A percentile compares a stretch with the other conserved stretches of the same genome.
These are phyloP conservation scores for Lathyrus oleraceus DNA, from an alignment of 306 rosid genomes.

Conservation along the genomic window DNA sequence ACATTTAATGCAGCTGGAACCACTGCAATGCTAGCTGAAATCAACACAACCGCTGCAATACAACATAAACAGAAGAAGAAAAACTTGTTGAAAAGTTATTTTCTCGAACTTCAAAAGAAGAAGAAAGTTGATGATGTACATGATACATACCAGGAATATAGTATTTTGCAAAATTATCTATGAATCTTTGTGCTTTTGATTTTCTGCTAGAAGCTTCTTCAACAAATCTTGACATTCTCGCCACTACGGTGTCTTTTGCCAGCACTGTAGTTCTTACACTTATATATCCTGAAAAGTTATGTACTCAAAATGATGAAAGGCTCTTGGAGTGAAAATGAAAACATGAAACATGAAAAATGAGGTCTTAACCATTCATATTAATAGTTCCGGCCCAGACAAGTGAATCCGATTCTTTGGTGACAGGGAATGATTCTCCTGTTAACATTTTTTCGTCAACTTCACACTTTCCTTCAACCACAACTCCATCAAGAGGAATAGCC, in stretches of 20 bases:
- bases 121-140: background rate
- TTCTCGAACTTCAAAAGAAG: background rate
- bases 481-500: conserved; percentile 82
- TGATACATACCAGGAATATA: conserved; percentile 68
- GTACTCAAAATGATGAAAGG: background rate
- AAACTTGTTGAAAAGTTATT: background rate
- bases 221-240: conserved; percentile 84
- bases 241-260: conserved; percentile 81
- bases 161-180: conserved; percentile 78
- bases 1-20: conserved; percentile 61
- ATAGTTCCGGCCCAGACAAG: conserved; percentile 87
- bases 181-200: conserved; percentile 64
- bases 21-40: conserved; percentile 58
- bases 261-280: conserved; percentile 74
- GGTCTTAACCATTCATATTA: conserved; percentile 61
- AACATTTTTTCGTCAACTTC: conserved; percentile 90
- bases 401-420: conserved; percentile 70
- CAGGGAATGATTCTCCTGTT: conserved; percentile 93
- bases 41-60: conserved; percentile 63
- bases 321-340: too few species aligned
- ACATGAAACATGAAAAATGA: background rate
- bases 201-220: conserved; percentile 85
- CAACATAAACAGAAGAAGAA: background rate
- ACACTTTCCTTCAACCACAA: conserved; percentile 73
- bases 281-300: conserved; percentile 58